These are phyloP conservation scores for Stachybotrys chartarum DNA, from an alignment of 2,329 filamentous ascomycete species.

Conservation along the genomic window DNA sequence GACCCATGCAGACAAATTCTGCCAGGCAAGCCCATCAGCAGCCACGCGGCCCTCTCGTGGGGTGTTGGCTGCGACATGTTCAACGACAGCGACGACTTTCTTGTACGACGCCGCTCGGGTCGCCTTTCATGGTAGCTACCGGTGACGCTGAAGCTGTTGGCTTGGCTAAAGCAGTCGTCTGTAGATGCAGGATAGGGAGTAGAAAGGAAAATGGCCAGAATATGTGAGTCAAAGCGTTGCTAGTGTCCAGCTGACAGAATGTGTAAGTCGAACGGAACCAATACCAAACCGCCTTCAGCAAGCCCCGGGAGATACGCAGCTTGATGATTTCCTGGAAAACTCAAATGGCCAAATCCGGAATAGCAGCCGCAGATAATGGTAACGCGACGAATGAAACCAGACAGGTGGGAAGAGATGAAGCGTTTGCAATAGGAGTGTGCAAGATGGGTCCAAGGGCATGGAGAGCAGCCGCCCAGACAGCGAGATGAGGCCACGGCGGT, in stretches of 20 bases:
- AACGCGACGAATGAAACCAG: too few relatives aligned
- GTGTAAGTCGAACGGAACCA: conserved; percentile 23
- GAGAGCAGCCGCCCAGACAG: too few relatives aligned
- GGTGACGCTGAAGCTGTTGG: background rate
- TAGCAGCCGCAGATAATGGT: too few relatives aligned
- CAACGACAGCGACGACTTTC: conserved; percentile 13
- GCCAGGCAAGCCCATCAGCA: conserved; percentile 19
- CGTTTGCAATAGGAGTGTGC: too few relatives aligned
- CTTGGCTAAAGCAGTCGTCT: background rate
- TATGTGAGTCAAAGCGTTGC: conserved; percentile 3
- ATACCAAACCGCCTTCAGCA: conserved; percentile 15
- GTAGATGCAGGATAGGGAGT: background rate
- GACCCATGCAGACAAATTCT: conserved; percentile 1
- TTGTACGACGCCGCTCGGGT: conserved; percentile 15
- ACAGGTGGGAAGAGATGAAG: too few relatives aligned
- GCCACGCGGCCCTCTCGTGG: conserved; percentile 15
- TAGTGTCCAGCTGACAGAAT: conserved; percentile 14
- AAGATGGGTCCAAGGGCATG: too few relatives aligned
- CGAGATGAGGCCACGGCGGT: too few relatives aligned
- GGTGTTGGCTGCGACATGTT: conserved; percentile 17
- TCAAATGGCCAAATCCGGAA: background rate
- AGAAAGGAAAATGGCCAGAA: background rate
- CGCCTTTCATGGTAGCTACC: conserved; percentile 3
- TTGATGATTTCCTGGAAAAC: background rate
- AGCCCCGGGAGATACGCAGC: background rate